Evolutionary conservation across 2,329 filamentous ascomycete species (phyloP).

Genomic region (Incumbomyces delicatus): DNA sequence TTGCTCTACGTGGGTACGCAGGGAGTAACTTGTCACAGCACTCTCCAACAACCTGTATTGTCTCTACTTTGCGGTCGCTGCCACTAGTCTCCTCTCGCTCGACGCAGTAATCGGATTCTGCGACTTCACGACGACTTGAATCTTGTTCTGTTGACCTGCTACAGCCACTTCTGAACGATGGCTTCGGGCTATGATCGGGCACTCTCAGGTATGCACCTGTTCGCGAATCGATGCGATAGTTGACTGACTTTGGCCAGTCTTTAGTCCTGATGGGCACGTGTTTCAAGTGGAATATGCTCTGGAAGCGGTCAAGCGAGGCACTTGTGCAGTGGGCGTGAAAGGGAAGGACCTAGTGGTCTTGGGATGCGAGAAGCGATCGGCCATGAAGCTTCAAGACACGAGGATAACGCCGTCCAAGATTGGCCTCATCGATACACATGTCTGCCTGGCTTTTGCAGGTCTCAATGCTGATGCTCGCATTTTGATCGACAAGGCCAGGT

Average conservation of each 20-base stretch:
- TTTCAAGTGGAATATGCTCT: slow-evolving; percentile 99
- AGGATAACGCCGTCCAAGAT: slow-evolving; percentile 99
- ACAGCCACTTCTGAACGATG: slow-evolving; percentile 40
- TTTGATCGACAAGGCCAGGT: slow-evolving; percentile 90
- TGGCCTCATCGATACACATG: slow-evolving; percentile 87
- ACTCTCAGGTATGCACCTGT: slow-evolving; percentile 62
- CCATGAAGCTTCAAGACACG: slow-evolving; percentile 99
- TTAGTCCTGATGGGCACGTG: slow-evolving; percentile 96
- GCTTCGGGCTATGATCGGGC: slow-evolving; percentile 98
- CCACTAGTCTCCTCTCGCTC: no score
- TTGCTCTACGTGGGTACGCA: no score
- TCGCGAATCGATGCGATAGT: background rate
- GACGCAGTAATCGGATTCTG: no score
- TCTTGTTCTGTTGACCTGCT: no score
- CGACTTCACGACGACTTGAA: no score
- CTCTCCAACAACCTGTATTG: no score
- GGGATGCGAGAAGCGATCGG: slow-evolving; percentile 96
- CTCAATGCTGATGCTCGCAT: slow-evolving; percentile 97
- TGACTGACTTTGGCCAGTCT: slow-evolving; percentile 27
- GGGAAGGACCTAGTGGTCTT: slow-evolving; percentile 88
- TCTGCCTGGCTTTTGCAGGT: slow-evolving; percentile 92
- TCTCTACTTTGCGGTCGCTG: no score
- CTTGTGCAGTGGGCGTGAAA: slow-evolving; percentile 96
- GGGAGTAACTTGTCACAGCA: no score
- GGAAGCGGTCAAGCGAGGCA: slow-evolving; percentile 97